Percentiles rank a stretch among this genome's conserved stretches.
phyloP scores from a whole-genome alignment of 306 rosid species.

The Pueraria montana region DNA sequence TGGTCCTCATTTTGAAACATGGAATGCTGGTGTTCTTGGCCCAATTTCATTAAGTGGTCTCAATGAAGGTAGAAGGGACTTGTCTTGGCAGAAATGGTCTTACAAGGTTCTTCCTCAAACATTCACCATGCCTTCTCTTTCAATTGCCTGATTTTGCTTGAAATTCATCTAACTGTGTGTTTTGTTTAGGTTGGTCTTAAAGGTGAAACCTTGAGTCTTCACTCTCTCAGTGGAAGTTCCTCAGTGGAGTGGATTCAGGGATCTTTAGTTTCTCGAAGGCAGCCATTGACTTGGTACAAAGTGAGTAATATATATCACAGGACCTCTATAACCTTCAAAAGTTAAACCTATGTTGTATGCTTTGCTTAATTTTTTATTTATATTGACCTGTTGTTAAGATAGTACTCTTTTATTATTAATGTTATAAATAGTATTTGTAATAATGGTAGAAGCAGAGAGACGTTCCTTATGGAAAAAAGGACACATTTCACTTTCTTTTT shows the following conservation, averaged over 20 bases:
- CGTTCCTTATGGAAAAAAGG: too few relatives aligned
- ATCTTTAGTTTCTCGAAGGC: slow-evolving; percentile 64
- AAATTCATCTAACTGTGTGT: slow-evolving; percentile 41
- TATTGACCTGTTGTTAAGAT: not conserved
- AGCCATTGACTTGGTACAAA: slow-evolving; percentile 94
- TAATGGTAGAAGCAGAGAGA: not conserved
- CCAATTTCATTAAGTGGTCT: slow-evolving; percentile 89
- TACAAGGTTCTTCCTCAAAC: slow-evolving; percentile 75
- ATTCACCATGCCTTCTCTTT: not conserved
- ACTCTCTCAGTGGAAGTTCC: slow-evolving; percentile 91
- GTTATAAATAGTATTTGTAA: not conserved
- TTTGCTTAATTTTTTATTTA: not conserved
- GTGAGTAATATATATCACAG: slow-evolving; percentile 66
- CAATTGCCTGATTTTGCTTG: slow-evolving; percentile 27
- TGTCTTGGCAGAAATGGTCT: slow-evolving; percentile 99
- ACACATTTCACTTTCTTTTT: not conserved
- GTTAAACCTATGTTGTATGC: slow-evolving; percentile 7
- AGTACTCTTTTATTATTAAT: not conserved
- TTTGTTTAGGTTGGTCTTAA: slow-evolving; percentile 83
- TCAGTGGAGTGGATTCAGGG: slow-evolving; percentile 93
- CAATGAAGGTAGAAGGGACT: slow-evolving; percentile 90
- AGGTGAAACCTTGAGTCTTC: slow-evolving; percentile 93
- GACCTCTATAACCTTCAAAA: slow-evolving; percentile 5
- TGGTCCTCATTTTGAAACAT: slow-evolving; percentile 97
- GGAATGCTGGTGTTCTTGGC: slow-evolving; percentile 98